phyloP scores from a whole-genome alignment of 495 filamentous ascomycete genomes.

The Neurospora terricola region DNA sequence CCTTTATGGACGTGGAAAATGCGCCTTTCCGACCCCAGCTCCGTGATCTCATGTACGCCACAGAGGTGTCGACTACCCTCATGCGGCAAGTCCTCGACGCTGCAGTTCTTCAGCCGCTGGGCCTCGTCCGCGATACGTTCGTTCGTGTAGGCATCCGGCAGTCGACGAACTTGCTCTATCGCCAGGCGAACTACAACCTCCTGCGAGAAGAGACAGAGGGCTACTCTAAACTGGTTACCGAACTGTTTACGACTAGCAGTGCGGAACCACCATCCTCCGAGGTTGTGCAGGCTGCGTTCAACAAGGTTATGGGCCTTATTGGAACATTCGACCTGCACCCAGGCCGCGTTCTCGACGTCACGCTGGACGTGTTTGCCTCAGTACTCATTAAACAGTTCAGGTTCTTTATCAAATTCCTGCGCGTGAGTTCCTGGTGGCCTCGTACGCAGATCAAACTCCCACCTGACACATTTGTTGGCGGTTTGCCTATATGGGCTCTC shows the following conservation, averaged over 20 bases:
- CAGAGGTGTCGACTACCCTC: slow-evolving; percentile 56
- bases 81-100: slow-evolving; percentile 82
- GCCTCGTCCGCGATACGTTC: slow-evolving; percentile 77
- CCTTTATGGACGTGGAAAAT: slow-evolving; percentile 61
- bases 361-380: slow-evolving; percentile 35
- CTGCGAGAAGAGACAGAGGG: slow-evolving; percentile 94
- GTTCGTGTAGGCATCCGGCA: slow-evolving; percentile 73
- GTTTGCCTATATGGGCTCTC: slow-evolving; percentile 72
- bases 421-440: slow-evolving; percentile 96
- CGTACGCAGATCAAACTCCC: slow-evolving; percentile 38
- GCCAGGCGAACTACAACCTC: slow-evolving; percentile 93
- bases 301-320: slow-evolving; percentile 60
- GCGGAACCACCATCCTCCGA: slow-evolving; percentile 34
- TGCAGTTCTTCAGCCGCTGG: slow-evolving; percentile 58
- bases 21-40: slow-evolving; percentile 29
- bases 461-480: slow-evolving; percentile 30
- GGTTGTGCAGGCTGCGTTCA: slow-evolving; percentile 40
- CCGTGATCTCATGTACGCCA: slow-evolving; percentile 53
- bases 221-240: slow-evolving; percentile 59
- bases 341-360: slow-evolving; percentile 87
- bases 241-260: slow-evolving; percentile 51
- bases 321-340: slow-evolving; percentile 51
- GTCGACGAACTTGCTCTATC: slow-evolving; percentile 84
- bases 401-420: slow-evolving; percentile 87
- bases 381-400: slow-evolving; percentile 48